Evolutionary conservation across 164 flowering plant species (phyloP).

Genomic region (Kalanchoe fedtschenkoi): DNA sequence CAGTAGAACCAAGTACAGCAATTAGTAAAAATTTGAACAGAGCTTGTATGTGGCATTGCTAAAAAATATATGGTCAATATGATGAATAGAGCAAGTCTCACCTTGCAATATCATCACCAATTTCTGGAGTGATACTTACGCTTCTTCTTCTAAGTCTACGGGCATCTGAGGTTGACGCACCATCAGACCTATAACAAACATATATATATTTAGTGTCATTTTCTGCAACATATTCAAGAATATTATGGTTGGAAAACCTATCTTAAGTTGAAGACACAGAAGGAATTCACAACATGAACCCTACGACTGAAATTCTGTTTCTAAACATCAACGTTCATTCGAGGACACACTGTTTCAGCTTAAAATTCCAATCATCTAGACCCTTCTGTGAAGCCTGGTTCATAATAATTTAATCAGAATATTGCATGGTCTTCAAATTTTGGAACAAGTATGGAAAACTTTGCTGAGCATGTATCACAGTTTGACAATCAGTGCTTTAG

Average conservation of each 20-base stretch:
- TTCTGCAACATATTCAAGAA: neutral
- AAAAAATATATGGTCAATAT: neutral
- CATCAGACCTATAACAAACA: slow-evolving; percentile 53
- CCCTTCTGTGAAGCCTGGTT: neutral
- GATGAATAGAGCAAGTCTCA: slow-evolving; percentile 14
- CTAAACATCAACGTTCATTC: too few species aligned
- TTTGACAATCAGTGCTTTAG: neutral
- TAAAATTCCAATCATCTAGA: neutral
- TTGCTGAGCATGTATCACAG: neutral
- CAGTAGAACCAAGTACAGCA: neutral
- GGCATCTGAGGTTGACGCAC: slow-evolving; percentile 55
- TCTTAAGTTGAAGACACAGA: neutral
- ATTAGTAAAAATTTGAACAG: too few species aligned
- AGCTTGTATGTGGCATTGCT: neutral
- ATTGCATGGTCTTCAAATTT: neutral
- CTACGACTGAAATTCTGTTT: neutral
- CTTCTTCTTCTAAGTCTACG: slow-evolving; percentile 79
- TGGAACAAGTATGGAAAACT: neutral
- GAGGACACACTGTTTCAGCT: too few species aligned
- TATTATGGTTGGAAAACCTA: neutral
- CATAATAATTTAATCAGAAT: neutral
- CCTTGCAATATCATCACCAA: slow-evolving; percentile 99
- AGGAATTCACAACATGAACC: neutral
- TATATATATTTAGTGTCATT: neutral
- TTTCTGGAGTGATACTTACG: slow-evolving; percentile 95